Evolutionary conservation across 2,329 filamentous ascomycete genomes (phyloP).

Genomic region (Penicillium sp.): DNA sequence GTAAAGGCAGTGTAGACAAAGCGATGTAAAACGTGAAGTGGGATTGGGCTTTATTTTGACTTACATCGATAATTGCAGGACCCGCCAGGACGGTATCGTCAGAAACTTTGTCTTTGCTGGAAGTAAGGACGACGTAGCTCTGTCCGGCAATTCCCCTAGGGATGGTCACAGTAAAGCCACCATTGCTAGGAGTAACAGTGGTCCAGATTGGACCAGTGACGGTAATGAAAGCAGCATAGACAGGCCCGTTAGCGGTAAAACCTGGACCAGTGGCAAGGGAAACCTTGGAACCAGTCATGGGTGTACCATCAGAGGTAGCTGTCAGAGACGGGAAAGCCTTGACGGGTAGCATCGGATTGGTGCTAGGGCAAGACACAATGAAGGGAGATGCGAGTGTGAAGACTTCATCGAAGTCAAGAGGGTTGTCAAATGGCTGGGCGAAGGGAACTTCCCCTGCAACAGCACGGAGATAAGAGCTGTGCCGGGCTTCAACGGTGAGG

Average conservation of each 20-base stretch:
- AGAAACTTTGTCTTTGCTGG: conserved; percentile 18
- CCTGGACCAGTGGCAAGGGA: conserved; percentile 25
- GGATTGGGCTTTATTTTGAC: no score
- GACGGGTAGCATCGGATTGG: conserved; percentile 58
- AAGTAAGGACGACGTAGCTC: conserved; percentile 31
- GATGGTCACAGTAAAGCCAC: conserved; percentile 22
- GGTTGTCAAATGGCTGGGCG: conserved; percentile 60
- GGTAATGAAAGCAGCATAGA: conserved; percentile 22
- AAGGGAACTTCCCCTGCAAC: conserved; percentile 53
- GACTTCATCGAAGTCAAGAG: conserved; percentile 58
- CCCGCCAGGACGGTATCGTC: conserved; percentile 33
- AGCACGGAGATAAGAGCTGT: conserved; percentile 61
- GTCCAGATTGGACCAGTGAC: conserved; percentile 24
- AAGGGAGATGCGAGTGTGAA: conserved; percentile 65
- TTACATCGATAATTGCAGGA: conserved; percentile 34
- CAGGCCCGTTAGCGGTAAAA: conserved; percentile 20
- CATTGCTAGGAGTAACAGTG: conserved; percentile 2
- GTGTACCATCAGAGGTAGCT: conserved; percentile 9
- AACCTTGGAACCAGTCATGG: conserved; percentile 17
- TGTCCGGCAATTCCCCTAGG: conserved; percentile 27
- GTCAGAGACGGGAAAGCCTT: conserved; percentile 57
- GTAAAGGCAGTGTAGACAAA: no score
- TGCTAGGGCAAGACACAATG: conserved; percentile 57
- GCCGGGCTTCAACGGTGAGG: conserved; percentile 63
- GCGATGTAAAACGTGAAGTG: no score